A percentile compares a stretch with the other conserved stretches of the same genome.
Evolutionary conservation across 1,139 yeast species (phyloP).

Genomic region (Lodderomyces metapsilosis): DNA sequence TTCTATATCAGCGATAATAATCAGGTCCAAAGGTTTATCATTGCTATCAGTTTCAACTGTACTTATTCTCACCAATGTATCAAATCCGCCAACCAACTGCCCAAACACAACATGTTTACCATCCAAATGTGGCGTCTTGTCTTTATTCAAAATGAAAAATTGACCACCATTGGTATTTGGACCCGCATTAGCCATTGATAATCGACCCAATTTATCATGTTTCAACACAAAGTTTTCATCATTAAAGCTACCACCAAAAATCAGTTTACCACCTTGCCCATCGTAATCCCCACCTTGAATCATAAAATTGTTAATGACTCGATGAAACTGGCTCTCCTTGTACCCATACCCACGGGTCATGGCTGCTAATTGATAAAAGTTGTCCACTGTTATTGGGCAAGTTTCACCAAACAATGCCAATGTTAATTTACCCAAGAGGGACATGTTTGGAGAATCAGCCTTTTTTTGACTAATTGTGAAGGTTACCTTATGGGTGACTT

Average conservation of each 20-base stretch:
- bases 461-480: conserved; percentile 22
- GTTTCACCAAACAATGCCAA: conserved; percentile 28
- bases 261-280: conserved; percentile 30
- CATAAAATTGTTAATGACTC: conserved; percentile 38
- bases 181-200: conserved; percentile 46
- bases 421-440: conserved; percentile 19
- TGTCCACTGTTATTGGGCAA: conserved; percentile 39
- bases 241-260: conserved; percentile 30
- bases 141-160: conserved; percentile 38
- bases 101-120: conserved; percentile 62
- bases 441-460: conserved; percentile 9
- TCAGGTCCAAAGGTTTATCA: conserved; percentile 33
- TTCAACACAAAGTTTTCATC: conserved; percentile 38
- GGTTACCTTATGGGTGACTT: conserved; percentile 26
- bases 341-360: conserved; percentile 39
- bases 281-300: conserved; percentile 41
- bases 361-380: conserved; percentile 34
- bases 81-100: conserved; percentile 43
- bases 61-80: conserved; percentile 39
- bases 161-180: conserved; percentile 43
- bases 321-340: conserved; percentile 29
- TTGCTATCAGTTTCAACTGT: conserved; percentile 32
- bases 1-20: conserved; percentile 24
- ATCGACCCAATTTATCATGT: conserved; percentile 38
- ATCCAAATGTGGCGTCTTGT: conserved; percentile 39